A percentile compares a stretch with the other conserved stretches of the same genome.
These are phyloP conservation scores for Phaffomyces thermotolerans DNA, from an alignment of 805 yeast species.

Conservation along the genomic window DNA sequence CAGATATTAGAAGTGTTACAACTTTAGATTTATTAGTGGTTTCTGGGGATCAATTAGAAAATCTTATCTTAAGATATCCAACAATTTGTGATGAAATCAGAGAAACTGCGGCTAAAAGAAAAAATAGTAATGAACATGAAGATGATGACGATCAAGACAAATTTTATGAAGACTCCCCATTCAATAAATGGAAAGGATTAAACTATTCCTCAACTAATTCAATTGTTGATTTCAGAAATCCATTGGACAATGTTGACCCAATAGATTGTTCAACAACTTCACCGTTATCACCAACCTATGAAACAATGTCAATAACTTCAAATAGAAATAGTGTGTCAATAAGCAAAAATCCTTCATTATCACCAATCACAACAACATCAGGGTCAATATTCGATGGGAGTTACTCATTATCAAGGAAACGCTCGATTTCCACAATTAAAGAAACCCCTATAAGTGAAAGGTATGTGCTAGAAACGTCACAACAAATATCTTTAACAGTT, in stretches of 20 bases:
- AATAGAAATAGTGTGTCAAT: no score
- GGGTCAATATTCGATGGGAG: conserved; percentile 4
- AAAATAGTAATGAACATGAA: conserved; percentile 22
- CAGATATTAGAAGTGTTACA: conserved; percentile 56
- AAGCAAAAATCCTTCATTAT: not conserved
- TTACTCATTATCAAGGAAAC: conserved; percentile 10
- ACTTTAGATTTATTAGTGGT: conserved; percentile 55
- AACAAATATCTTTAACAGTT: conserved; percentile 13
- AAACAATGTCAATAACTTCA: not conserved
- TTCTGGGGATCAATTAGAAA: conserved; percentile 45
- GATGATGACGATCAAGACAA: conserved; percentile 5
- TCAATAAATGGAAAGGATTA: conserved; percentile 22
- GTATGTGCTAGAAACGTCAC: not conserved
- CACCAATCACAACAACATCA: not conserved
- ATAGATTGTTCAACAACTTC: conserved; percentile 9
- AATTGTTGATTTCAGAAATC: not conserved
- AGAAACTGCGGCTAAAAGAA: conserved; percentile 50
- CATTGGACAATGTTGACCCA: conserved; percentile 1
- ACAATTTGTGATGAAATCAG: conserved; percentile 51
- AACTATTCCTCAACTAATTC: not conserved
- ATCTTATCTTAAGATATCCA: conserved; percentile 53
- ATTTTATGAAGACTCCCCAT: conserved; percentile 10
- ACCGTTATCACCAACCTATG: not conserved
- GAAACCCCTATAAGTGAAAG: conserved; percentile 4
- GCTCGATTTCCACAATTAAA: conserved; percentile 9